A percentile compares a stretch with the other conserved stretches of the same genome.
phyloP scores from a whole-genome alignment of 2,329 filamentous ascomycete species.

The Calonectria ilicicola region DNA sequence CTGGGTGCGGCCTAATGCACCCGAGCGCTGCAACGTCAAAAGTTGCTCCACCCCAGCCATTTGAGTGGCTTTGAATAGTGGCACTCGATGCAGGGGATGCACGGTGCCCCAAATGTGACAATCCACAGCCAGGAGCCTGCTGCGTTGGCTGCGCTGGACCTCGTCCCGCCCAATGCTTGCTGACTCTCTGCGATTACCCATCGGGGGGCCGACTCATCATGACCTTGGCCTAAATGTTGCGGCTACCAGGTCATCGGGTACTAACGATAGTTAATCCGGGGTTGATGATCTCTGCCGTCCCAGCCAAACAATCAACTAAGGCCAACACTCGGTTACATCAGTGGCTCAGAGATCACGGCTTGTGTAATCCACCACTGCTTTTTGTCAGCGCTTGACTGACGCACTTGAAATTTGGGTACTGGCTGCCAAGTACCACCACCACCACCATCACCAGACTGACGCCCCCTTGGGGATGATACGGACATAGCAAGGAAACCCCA shows the following conservation, averaged over 20 bases:
- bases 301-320: background rate
- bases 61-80: slow-evolving; percentile 27
- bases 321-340: background rate
- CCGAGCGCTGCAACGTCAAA: slow-evolving; percentile 31
- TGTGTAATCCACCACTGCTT: slow-evolving; percentile 7
- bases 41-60: slow-evolving; percentile 39
- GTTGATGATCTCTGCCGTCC: slow-evolving; percentile 1
- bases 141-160: slow-evolving; percentile 39
- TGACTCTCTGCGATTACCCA: slow-evolving; percentile 20
- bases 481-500: slow-evolving; percentile 27
- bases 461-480: slow-evolving; percentile 32
- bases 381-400: slow-evolving; percentile 14
- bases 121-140: slow-evolving; percentile 25
- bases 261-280: slow-evolving; percentile 33
- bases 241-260: slow-evolving; percentile 31
- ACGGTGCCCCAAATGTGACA: slow-evolving; percentile 21
- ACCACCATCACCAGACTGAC: slow-evolving; percentile 34
- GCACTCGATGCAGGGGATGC: slow-evolving; percentile 30
- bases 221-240: slow-evolving; percentile 20
- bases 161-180: slow-evolving; percentile 27
- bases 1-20: slow-evolving; percentile 35
- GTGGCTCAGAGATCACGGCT: slow-evolving; percentile 10
- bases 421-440: slow-evolving; percentile 28
- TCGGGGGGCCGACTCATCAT: slow-evolving; percentile 9
- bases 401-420: slow-evolving; percentile 26